A percentile compares a stretch with the other conserved stretches of the same genome.
These are phyloP conservation scores for Sporothrix variecibatus DNA, from an alignment of 2,329 filamentous ascomycete genomes.

Conservation along the genomic window DNA sequence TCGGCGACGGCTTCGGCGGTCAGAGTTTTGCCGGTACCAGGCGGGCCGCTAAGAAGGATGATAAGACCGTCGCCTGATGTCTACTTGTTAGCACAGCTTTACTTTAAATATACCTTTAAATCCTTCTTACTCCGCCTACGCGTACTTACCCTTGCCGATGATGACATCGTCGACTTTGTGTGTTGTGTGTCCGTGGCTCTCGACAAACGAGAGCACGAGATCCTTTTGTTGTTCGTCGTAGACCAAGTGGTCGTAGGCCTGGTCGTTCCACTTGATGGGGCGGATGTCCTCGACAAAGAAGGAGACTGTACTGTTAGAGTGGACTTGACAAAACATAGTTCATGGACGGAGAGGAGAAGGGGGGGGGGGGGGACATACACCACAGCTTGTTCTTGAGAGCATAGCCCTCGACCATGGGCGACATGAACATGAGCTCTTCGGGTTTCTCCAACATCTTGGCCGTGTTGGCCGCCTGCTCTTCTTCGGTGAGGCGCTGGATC, in stretches of 20 bases:
- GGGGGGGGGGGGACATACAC: too few species aligned
- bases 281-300: constrained; percentile 47
- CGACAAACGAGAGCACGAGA: constrained; percentile 50
- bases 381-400: constrained; percentile 50
- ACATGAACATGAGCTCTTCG: constrained; percentile 46
- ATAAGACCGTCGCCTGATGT: constrained; percentile 45
- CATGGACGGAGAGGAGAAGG: neutral
- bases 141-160: constrained; percentile 38
- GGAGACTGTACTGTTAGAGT: constrained; percentile 25
- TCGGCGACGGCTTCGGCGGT: constrained; percentile 46
- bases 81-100: neutral
- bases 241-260: constrained; percentile 50
- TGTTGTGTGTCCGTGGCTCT: constrained; percentile 42
- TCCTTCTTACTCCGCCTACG: neutral
- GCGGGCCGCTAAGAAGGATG: constrained; percentile 41
- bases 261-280: constrained; percentile 48
- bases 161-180: constrained; percentile 44
- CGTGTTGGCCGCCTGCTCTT: constrained; percentile 44
- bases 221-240: constrained; percentile 52
- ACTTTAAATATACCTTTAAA: neutral
- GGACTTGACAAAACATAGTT: neutral
- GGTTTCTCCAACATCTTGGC: constrained; percentile 42
- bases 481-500: constrained; percentile 37
- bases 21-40: constrained; percentile 50
- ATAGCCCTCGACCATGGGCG: constrained; percentile 47